Evolutionary conservation across 305 asterid genomes (phyloP), one percentile per base, ranked within the genome.

Genomic region (Fraxinus ornus): DNA sequence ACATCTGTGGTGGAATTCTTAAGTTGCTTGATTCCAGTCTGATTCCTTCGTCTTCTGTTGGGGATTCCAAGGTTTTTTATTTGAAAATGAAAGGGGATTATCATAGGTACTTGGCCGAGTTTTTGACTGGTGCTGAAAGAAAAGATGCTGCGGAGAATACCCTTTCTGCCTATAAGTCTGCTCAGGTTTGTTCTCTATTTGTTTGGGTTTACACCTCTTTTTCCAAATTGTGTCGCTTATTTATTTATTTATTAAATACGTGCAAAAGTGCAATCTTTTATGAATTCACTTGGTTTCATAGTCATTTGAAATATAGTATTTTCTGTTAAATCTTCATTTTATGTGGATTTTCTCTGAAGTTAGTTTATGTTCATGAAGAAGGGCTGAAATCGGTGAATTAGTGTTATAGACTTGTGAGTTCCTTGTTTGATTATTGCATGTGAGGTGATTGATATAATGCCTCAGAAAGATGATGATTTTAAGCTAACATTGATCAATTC

Each of bases 21-120:
- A 88, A 92, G 79, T 81, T 92, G 77, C 89, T 92, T 41, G 94
- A 92, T 76, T 49, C 87, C 3, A 81, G 83, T 73, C 90, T 92
- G 44, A 82, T 89, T 81, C 90, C 92, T 22, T 85, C 90, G 4
- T 89, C 95, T 8, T 35, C 89, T 36, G 62, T 87, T 57, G 92
- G 92, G 10, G 95, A 89, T 77, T 90, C 95, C 22, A 92, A 92
- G 86, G 94, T 92, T 32, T 92, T 92, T 76, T 92, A 92, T 72
- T 86, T 92, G 89, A 92, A 92, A 85, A 92, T 92, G 95, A 92
- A 92, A 84, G 95, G 95, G 1, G 94, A 92, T 84, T 92, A 92
- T 33, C 95, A 92, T 37, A 85, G 94, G 83, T 92, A 92, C 79
- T 84, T 92, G 83, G 95, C 95, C 13, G 95, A 92, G 87, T 92